A percentile compares a stretch with the other conserved stretches of the same genome.
These are phyloP conservation scores for Aspergillus niger DNA, from an alignment of 2,329 filamentous ascomycete genomes.

Conservation along the genomic window DNA sequence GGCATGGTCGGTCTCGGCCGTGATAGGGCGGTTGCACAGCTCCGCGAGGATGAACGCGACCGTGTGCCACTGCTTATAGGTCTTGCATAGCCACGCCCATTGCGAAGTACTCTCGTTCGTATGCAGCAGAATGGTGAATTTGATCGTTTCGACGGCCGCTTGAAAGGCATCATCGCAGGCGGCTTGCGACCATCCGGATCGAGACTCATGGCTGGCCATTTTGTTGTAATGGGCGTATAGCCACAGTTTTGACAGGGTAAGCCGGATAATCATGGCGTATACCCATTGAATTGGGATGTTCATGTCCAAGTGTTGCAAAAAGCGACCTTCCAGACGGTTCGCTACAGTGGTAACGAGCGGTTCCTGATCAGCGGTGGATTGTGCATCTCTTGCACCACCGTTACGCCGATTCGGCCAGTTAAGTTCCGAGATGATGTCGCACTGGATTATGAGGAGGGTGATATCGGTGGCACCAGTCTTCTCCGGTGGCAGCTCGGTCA, in stretches of 20 bases:
- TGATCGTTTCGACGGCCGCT: slow-evolving; percentile 66
- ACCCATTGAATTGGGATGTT: slow-evolving; percentile 59
- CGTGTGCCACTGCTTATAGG: slow-evolving; percentile 60
- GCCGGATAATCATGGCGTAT: slow-evolving; percentile 60
- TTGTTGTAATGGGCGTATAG: slow-evolving; percentile 38
- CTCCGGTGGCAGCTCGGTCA: slow-evolving; percentile 12
- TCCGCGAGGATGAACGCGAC: slow-evolving; percentile 58
- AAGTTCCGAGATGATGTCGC: slow-evolving; percentile 19
- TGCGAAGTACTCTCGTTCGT: slow-evolving; percentile 56
- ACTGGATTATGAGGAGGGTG: slow-evolving; percentile 25
- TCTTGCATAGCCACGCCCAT: slow-evolving; percentile 60
- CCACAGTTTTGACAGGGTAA: slow-evolving; percentile 71
- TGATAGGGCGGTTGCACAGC: slow-evolving; percentile 42
- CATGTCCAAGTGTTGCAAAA: slow-evolving; percentile 38
- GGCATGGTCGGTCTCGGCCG: slow-evolving; percentile 23
- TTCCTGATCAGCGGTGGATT: slow-evolving; percentile 17
- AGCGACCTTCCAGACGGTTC: slow-evolving; percentile 25
- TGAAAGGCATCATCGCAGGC: slow-evolving; percentile 62
- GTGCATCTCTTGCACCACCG: background rate
- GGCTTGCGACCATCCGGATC: background rate
- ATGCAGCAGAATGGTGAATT: slow-evolving; percentile 63
- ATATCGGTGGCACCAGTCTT: slow-evolving; percentile 27
- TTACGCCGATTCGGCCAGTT: slow-evolving; percentile 12
- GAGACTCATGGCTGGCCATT: background rate
- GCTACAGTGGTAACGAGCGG: slow-evolving; percentile 29